Base-by-base conservation (phyloP, 768 basidiomycete species). In the Cyathus striatus region DNA sequence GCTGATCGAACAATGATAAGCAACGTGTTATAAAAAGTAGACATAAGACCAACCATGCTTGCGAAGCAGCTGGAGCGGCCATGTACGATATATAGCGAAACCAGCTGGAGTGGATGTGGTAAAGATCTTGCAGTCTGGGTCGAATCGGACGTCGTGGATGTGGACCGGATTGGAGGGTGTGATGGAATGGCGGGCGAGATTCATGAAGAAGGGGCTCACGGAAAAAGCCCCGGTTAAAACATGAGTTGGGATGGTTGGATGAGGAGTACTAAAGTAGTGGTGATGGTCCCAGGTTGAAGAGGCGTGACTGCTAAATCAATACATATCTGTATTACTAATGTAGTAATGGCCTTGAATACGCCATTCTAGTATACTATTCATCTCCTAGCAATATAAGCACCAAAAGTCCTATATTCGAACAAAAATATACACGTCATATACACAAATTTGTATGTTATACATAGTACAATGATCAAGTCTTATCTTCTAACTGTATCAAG, bases 121-220 rank as follows among this genome's bases (percentile, higher is more conserved):
- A 65, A 92, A 92, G 60, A 91, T 85, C 50, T 75, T 71, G 54
- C 76, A 83, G 51, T 87, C 86, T n/a, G 82, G 63, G 54, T 91
- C 88, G 54, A 92, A 89, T 48, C 78, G 78, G 45, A 81, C 80
- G 66, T 91, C 82, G 47, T 83, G 72, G 53, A 92, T 78, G 53
- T 82, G 78, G 43, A 88, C 73, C 2, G 88, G 88, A 45, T 68
- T 73, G 27, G 87, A 84, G 18, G 88, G 68, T 47, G 83, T 79
- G 66, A 92, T 90, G 26, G 83, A 81, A 61, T 89, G 86, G 56
- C 90, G 81, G 54, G 82, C 88, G 57, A 91, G 72, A 73, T 92
- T 90, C 89, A 92, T 92, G 67, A 68, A 65, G 52, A 44, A 12
- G 24, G 38, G 38, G n/a, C n/a, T n/a, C n/a, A n/a, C n/a, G n/a